Base-by-base conservation (phyloP, 2,329 filamentous ascomycete species). In the Tolypocladium sp. region DNA sequence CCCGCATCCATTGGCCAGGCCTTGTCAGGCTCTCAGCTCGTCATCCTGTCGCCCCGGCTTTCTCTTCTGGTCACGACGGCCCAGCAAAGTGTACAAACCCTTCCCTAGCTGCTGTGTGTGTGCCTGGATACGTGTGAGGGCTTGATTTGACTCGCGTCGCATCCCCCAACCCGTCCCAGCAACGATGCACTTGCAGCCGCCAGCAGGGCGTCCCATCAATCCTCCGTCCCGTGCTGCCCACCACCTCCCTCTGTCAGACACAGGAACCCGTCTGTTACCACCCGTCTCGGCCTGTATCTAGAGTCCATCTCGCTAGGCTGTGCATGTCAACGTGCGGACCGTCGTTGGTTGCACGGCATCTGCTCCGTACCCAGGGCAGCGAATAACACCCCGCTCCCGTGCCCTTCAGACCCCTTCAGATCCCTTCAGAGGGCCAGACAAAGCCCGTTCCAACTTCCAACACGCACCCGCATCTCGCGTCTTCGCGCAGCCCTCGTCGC, bases 111-210 rank as follows among this genome's bases (percentile, higher is more conserved):
- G 15, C 46, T 27, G 25, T 25, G 27, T 1, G 46, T 22, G 17
- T 52, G 42, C 27, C 33, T 41, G 22, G 20, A 60, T 60, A 60
- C 58, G 58, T 60, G 58, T 37, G 58, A 35, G 7, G 49, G 58
- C 55, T 38, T 60, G 58, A 60, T 60, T 59, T 57, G 58, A 38
- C 35, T 57, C 54, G 41, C 22, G 37, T 7, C 38, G n/a, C 33
- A 20, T 46, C 30, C 25, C 52, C n/a, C 27, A 20, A 35, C 54
- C 27, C 15, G 38, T n/a, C 30, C 46, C 27, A 7, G 46, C 46
- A 51, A n/a, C 6, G 15, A 33, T 51, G 46, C 46, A 33, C n/a
- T 27, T 51, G 44, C 46, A 30, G 46, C 46, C 27, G 3, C 15
- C 27, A 10, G 8, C 27, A 4, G n/a, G 46, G 46, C 46, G 15